These are phyloP conservation scores for Fusarium miscanthi DNA, from an alignment of 2,329 filamentous ascomycete genomes.

Conservation along the genomic window DNA sequence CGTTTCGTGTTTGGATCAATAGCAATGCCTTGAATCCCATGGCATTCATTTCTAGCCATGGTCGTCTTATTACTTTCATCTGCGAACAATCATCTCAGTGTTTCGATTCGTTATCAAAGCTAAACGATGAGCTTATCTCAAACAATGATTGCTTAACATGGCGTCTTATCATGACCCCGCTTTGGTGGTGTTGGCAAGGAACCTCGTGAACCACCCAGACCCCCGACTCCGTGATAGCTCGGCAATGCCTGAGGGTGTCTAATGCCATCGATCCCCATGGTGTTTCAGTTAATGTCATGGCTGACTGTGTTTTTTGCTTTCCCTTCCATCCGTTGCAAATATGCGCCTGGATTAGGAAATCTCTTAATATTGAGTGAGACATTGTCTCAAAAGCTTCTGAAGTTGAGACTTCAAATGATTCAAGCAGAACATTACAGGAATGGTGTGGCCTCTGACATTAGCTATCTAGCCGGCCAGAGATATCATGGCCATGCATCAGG, in stretches of 20 bases:
- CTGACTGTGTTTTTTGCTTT: neutral
- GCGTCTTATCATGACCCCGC: slow-evolving; percentile 35
- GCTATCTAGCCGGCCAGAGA: neutral
- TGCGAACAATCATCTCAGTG: neutral
- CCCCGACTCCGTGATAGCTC: slow-evolving; percentile 1
- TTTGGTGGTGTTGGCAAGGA: slow-evolving; percentile 16
- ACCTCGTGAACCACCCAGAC: slow-evolving; percentile 1
- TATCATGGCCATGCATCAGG: neutral
- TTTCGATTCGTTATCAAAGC: neutral
- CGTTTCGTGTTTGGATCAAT: slow-evolving; percentile 1
- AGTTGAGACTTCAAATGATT: neutral
- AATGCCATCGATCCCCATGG: neutral
- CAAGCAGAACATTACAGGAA: neutral
- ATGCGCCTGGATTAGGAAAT: neutral
- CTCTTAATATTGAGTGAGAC: neutral
- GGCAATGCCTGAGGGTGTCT: neutral
- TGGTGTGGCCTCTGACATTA: neutral
- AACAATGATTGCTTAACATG: slow-evolving; percentile 10
- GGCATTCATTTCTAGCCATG: neutral
- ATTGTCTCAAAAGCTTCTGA: neutral
- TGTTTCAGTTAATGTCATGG: slow-evolving; percentile 6
- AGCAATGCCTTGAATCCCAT: neutral
- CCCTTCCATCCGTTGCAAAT: neutral
- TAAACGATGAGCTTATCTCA: slow-evolving; percentile 5
- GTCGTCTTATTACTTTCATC: neutral